phyloP scores from a whole-genome alignment of 225 moss, liverwort and hornwort genomes.

The Rhytidiadelphus loreus region DNA sequence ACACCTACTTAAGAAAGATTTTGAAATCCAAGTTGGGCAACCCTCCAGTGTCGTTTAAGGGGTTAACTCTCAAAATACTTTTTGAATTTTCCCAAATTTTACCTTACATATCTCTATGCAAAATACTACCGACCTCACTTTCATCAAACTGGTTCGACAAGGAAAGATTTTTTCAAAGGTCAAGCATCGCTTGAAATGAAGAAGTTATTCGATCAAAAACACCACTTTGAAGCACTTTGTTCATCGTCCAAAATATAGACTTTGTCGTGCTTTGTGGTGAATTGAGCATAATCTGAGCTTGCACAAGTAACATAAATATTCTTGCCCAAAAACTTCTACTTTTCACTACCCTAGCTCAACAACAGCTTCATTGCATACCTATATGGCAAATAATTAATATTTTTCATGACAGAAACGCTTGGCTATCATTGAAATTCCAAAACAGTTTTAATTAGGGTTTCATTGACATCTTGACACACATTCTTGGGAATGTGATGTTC shows the following conservation, averaged over 20 bases:
- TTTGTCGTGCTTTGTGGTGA: background rate
- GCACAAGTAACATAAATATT: background rate
- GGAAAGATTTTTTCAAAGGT: no score
- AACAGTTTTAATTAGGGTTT: no score
- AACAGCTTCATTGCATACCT: background rate
- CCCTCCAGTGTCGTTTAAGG: background rate
- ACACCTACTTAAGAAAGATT: background rate
- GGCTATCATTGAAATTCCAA: no score
- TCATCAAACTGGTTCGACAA: background rate
- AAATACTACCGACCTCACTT: background rate
- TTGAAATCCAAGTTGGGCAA: fast-evolving
- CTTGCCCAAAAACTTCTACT: background rate
- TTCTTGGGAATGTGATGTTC: background rate
- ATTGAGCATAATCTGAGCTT: background rate
- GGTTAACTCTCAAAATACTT: no score
- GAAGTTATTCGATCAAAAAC: background rate
- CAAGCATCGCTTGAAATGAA: background rate
- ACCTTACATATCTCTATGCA: no score
- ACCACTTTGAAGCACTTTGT: background rate
- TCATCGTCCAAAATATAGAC: background rate
- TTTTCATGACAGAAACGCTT: no score
- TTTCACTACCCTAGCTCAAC: background rate
- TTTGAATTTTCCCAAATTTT: background rate
- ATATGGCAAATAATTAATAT: background rate
- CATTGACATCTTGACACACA: no score